Percentiles rank a stretch among this genome's conserved stretches.
These are phyloP conservation scores for Mycena haematopus DNA, from an alignment of 768 basidiomycete species.

Conservation along the genomic window DNA sequence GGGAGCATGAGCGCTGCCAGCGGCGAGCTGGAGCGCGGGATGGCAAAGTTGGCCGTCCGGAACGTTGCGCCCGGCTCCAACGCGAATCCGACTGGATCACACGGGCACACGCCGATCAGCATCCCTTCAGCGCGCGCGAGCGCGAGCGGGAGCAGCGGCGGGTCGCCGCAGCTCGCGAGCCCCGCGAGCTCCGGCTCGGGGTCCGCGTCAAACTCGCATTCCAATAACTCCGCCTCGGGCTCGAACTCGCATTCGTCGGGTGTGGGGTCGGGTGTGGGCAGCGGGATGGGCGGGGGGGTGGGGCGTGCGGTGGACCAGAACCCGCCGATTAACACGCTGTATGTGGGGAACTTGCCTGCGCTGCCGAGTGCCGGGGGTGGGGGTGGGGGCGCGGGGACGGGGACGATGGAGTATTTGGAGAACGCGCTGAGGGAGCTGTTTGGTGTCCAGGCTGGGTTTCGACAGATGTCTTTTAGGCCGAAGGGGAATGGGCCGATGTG, in stretches of 20 bases:
- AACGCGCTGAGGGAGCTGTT: constrained; percentile 87
- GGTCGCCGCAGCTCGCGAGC: constrained; percentile 79
- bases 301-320: constrained; percentile 80
- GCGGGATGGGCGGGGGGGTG: constrained; percentile 29
- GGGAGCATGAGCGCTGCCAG: constrained; percentile 2
- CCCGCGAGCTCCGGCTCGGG: constrained; percentile 55
- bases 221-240: neutral
- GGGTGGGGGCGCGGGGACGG: neutral
- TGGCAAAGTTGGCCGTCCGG: constrained; percentile 11
- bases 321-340: constrained; percentile 99
- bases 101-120: constrained; percentile 7
- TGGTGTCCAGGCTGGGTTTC: constrained; percentile 79
- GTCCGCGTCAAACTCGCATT: neutral
- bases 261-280: constrained; percentile 28
- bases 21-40: constrained; percentile 16
- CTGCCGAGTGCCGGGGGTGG: constrained; percentile 60
- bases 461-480: constrained; percentile 92
- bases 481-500: constrained; percentile 99
- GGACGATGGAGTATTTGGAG: constrained; percentile 83
- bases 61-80: neutral
- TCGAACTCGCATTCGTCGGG: neutral
- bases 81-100: too few species aligned
- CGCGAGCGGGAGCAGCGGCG: constrained; percentile 53
- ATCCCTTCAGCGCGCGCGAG: constrained; percentile 49
- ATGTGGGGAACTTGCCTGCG: constrained; percentile 96